These are phyloP conservation scores for Pythium rishiriense DNA, from an alignment of 352 stramenopile genomes.

Conservation along the genomic window DNA sequence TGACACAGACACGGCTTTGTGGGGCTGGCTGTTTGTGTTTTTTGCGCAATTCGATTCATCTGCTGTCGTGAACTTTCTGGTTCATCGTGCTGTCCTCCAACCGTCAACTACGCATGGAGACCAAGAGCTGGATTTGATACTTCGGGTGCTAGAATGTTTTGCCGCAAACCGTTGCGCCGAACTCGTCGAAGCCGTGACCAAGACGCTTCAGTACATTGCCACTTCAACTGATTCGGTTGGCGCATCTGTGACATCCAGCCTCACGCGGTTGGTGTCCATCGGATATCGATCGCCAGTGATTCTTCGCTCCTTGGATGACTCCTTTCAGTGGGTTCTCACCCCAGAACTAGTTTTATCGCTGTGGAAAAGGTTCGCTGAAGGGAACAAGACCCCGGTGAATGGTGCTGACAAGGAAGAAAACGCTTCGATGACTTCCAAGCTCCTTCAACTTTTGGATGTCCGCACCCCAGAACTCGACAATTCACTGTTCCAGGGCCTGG, in stretches of 20 bases:
- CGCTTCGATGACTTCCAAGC: background rate
- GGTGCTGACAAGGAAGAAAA: background rate
- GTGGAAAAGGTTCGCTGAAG: constrained; percentile 3
- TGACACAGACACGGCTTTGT: constrained; percentile 7
- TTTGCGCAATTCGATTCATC: constrained; percentile 50
- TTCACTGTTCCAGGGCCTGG: constrained; percentile 15
- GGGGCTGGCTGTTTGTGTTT: constrained; percentile 46
- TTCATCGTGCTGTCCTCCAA: constrained; percentile 34
- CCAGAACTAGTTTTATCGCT: constrained; percentile 42
- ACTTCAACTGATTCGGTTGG: background rate
- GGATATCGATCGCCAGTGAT: constrained; percentile 36
- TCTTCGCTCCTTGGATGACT: constrained; percentile 50
- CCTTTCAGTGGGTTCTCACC: constrained; percentile 65
- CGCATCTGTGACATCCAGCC: background rate
- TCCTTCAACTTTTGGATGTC: constrained; percentile 14
- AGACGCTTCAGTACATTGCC: constrained; percentile 37
- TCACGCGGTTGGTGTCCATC: constrained; percentile 34
- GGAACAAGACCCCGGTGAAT: background rate
- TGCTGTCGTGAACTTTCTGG: constrained; percentile 46
- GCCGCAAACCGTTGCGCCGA: constrained; percentile 36
- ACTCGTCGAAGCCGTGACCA: constrained; percentile 48
- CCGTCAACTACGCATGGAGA: background rate
- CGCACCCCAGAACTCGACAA: constrained; percentile 10
- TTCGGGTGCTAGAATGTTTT: constrained; percentile 41
- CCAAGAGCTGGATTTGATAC: constrained; percentile 1